Evolutionary conservation across 2,329 filamentous ascomycete genomes (phyloP), one percentile per base, ranked within the genome.

Genomic region (Daldinia sp.): DNA sequence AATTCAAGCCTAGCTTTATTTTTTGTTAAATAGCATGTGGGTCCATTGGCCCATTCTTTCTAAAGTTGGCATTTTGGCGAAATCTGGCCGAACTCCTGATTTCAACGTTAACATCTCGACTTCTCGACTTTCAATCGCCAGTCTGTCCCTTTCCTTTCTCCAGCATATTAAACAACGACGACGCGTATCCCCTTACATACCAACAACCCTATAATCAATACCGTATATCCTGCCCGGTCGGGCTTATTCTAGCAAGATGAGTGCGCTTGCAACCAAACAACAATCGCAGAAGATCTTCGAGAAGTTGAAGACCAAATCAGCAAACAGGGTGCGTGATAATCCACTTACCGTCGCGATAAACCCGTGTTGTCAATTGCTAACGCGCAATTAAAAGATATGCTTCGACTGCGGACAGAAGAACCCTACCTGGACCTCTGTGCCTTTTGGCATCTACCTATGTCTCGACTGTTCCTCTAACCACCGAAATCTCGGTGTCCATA

Each of bases 351-450:
- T 28, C 55, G 50, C 48, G 30, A 23, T 54, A 5, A 48, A 26
- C 18, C 28, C 28, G 13, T 33, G 37, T 57, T 63, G 68, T 61
- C 74, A 26, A 62, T 15, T 18, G 51, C 65, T 70, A 63, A 70
- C 56, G 2, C 23, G 41, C 48, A 35, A 18, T 12, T 6, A 20
- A 20, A 46, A 78, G 94, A 89, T 97, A 85, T 99, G 96, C 87
- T 99, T 99, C 83, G 96, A 99, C 84, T 99, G 96, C 82, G 91
- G 93, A 79, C 92, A 94, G 77, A 98, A 98, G 84, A 98, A 98
- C 79, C 96, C 96, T 70, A 98, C 96, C 66, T 99, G 96, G 96
- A 97, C 94, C 6, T 98, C 95, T 6, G 94, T 98, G 35, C 94
- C 95, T 10, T 94, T 99, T 72, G 96, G 93, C 78, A 98, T 99